Conservation (phyloP, 2,329 filamentous ascomycete genomes). For the Xylariaceae sp. region DNA sequence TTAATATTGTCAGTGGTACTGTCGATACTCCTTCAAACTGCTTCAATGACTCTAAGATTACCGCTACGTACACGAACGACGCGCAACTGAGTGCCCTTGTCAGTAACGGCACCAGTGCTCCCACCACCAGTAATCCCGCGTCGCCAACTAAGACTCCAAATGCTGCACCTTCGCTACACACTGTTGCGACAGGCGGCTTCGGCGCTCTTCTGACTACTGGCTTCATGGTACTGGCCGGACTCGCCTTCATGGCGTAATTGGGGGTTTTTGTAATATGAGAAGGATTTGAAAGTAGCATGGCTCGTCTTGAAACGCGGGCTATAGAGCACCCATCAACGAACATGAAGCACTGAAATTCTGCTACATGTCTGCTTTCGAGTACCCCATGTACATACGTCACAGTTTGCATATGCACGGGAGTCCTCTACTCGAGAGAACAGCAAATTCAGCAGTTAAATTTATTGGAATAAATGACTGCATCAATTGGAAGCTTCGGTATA, state of each 20-base stretch:
- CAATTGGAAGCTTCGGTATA: too few species aligned
- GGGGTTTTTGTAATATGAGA: too few species aligned
- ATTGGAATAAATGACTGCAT: too few species aligned
- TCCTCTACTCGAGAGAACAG: too few species aligned
- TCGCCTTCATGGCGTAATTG: conserved; percentile 21
- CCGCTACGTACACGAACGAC: conserved; percentile 32
- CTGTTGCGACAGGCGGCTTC: conserved; percentile 15
- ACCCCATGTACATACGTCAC: background rate
- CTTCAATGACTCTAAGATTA: conserved; percentile 38
- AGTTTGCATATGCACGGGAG: background rate
- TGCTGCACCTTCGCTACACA: conserved; percentile 22
- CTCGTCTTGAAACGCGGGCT: too few species aligned
- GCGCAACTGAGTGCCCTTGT: conserved; percentile 29
- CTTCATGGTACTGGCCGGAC: conserved; percentile 23
- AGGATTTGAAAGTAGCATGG: background rate
- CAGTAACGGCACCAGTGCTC: background rate
- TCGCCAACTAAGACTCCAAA: conserved; percentile 18
- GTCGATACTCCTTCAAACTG: conserved; percentile 32
- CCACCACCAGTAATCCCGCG: background rate
- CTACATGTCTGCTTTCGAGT: background rate
- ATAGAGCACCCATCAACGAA: conserved; percentile 1
- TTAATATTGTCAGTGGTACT: conserved; percentile 50
- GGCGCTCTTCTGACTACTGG: conserved; percentile 18
- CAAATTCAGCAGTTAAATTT: too few species aligned
- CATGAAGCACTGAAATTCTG: background rate